Evolutionary conservation across 2,329 filamentous ascomycete species (phyloP).

Genomic region (Pyricularia sp.): DNA sequence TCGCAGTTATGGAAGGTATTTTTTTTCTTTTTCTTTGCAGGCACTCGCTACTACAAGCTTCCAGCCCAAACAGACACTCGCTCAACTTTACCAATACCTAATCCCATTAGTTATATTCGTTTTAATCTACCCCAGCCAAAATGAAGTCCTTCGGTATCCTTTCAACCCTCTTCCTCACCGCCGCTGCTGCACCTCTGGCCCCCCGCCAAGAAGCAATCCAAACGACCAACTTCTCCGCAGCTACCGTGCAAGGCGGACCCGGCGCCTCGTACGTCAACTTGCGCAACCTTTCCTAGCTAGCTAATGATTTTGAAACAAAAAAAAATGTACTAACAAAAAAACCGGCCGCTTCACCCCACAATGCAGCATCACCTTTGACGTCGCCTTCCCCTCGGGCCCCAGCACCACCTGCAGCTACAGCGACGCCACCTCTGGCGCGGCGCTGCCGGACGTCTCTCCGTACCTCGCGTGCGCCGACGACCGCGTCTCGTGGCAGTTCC

Average conservation of each 20-base stretch:
- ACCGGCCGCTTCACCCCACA: too few species aligned
- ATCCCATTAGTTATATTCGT: neutral
- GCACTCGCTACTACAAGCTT: neutral
- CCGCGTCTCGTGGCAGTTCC: neutral
- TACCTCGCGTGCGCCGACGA: neutral
- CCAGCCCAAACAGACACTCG: neutral
- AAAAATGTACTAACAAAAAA: neutral
- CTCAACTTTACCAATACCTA: neutral
- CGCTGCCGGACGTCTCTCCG: neutral
- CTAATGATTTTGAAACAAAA: too few species aligned
- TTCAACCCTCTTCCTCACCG: neutral
- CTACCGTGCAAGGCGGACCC: neutral
- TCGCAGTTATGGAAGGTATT: neutral
- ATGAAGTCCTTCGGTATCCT: neutral
- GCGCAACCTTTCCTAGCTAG: neutral
- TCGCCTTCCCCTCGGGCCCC: neutral
- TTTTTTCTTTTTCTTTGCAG: neutral
- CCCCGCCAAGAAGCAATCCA: neutral
- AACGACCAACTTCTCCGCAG: neutral
- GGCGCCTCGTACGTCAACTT: neutral
- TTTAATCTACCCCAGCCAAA: neutral
- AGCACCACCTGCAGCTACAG: neutral
- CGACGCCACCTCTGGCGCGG: neutral
- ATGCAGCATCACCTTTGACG: neutral
- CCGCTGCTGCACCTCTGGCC: neutral